phyloP scores from a whole-genome alignment of 371 early-diverging fungal species.

The Mucor indicus region DNA sequence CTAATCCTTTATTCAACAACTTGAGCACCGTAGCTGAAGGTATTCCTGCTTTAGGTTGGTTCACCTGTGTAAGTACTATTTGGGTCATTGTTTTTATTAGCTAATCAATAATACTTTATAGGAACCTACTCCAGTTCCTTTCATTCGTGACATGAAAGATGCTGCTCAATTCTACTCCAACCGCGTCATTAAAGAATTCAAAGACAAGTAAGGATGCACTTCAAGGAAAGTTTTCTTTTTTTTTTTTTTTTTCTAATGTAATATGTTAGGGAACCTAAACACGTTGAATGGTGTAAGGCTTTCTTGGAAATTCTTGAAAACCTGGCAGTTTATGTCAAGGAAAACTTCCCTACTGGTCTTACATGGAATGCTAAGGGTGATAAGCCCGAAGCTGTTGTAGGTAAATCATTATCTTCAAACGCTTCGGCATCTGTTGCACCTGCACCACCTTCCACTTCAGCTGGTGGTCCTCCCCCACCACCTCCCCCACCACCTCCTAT shows the following conservation, averaged over 20 bases:
- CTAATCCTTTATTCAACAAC: slow-evolving; percentile 74
- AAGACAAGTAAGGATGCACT: slow-evolving; percentile 72
- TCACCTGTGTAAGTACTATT: slow-evolving; percentile 75
- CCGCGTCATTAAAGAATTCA: slow-evolving; percentile 86
- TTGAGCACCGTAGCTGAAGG: slow-evolving; percentile 87
- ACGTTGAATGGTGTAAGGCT: slow-evolving; percentile 82
- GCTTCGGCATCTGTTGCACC: slow-evolving; percentile 33
- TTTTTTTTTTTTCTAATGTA: slow-evolving; percentile 31
- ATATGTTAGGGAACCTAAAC: slow-evolving; percentile 64
- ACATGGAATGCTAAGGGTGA: slow-evolving; percentile 88
- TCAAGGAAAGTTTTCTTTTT: neutral
- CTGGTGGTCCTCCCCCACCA: slow-evolving; percentile 60
- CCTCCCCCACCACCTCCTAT: slow-evolving; percentile 69
- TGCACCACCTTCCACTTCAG: slow-evolving; percentile 47
- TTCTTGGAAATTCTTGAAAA: slow-evolving; percentile 70
- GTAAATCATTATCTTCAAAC: slow-evolving; percentile 18
- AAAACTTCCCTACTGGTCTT: slow-evolving; percentile 86
- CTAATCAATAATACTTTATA: slow-evolving; percentile 12
- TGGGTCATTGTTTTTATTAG: neutral
- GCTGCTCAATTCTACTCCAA: slow-evolving; percentile 90
- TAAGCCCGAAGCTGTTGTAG: slow-evolving; percentile 49
- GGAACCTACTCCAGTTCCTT: slow-evolving; percentile 89
- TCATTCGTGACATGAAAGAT: slow-evolving; percentile 87
- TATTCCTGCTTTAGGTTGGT: slow-evolving; percentile 91
- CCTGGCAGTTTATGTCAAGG: slow-evolving; percentile 83